Percentiles rank a stretch among this genome's conserved stretches.
These are phyloP conservation scores for Tetradesmus obliquus DNA, from an alignment of 139 green algal genomes.

Conservation along the genomic window DNA sequence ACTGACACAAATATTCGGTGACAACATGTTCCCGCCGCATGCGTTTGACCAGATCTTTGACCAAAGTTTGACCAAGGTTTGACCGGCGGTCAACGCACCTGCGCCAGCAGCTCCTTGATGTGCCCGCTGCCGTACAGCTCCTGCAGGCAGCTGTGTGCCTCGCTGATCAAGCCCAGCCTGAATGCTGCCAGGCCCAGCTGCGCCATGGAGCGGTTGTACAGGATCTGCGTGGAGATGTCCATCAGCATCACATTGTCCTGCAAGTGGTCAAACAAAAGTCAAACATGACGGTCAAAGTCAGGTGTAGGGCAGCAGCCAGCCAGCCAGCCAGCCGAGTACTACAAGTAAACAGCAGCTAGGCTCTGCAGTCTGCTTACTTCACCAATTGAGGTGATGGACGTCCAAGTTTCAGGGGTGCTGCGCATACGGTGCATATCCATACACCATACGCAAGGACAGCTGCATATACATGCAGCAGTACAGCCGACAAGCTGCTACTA, in stretches of 20 bases:
- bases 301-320: neutral
- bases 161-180: slow-evolving; percentile 85
- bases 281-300: neutral
- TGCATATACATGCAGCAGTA: no score
- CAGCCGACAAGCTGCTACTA: no score
- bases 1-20: neutral
- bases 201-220: slow-evolving; percentile 97
- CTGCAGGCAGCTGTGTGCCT: slow-evolving; percentile 91
- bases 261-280: slow-evolving; percentile 17
- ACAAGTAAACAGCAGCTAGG: no score
- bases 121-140: slow-evolving; percentile 95
- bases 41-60: slow-evolving; percentile 49
- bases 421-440: no score
- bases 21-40: slow-evolving; percentile 28
- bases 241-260: slow-evolving; percentile 83
- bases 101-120: slow-evolving; percentile 98
- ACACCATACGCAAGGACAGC: no score
- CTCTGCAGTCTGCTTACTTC: no score
- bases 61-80: slow-evolving; percentile 31
- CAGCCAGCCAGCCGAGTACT: neutral
- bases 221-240: slow-evolving; percentile 94
- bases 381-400: no score
- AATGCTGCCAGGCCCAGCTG: slow-evolving; percentile 98
- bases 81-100: slow-evolving; percentile 59
- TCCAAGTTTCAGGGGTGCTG: no score